Evolutionary conservation across 495 filamentous ascomycete genomes (phyloP).

Genomic region (Penicillium dipodomyicola): DNA sequence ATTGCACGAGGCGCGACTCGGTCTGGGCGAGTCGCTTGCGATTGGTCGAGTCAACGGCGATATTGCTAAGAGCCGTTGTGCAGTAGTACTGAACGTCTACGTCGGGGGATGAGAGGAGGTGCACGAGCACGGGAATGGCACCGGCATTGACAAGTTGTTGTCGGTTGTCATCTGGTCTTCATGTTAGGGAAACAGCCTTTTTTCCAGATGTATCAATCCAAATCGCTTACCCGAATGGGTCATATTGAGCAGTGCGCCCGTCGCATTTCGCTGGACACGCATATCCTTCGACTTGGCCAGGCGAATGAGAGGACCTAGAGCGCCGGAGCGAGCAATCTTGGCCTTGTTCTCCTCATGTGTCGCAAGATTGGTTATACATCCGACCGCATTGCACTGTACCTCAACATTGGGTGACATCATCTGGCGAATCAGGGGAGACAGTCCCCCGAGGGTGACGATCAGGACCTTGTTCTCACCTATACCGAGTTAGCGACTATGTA

Average conservation of each 20-base stretch:
- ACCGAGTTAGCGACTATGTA: constrained; percentile 42
- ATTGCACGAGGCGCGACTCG: constrained; percentile 86
- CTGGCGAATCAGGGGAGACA: constrained; percentile 89
- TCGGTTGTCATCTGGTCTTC: constrained; percentile 81
- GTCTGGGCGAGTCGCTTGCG: constrained; percentile 85
- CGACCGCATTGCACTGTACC: constrained; percentile 98
- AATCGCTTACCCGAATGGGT: constrained; percentile 83
- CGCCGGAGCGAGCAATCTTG: constrained; percentile 94
- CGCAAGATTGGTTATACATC: constrained; percentile 96
- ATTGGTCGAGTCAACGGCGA: constrained; percentile 90
- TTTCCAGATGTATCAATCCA: neutral
- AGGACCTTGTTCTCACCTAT: constrained; percentile 96
- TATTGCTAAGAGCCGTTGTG: constrained; percentile 97
- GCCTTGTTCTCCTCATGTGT: constrained; percentile 99
- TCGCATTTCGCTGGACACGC: constrained; percentile 97
- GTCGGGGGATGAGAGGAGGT: constrained; percentile 84
- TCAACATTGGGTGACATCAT: constrained; percentile 99
- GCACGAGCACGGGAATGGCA: constrained; percentile 93
- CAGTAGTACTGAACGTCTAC: constrained; percentile 99
- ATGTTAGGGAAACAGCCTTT: constrained; percentile 6
- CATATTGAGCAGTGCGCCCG: constrained; percentile 95
- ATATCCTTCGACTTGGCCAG: constrained; percentile 97
- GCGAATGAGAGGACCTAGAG: constrained; percentile 82
- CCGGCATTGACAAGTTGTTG: constrained; percentile 96
- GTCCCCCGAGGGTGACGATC: constrained; percentile 87